Evolutionary conservation across 2,329 filamentous ascomycete species (phyloP).

Genomic region (Paecilomyces variotii): DNA sequence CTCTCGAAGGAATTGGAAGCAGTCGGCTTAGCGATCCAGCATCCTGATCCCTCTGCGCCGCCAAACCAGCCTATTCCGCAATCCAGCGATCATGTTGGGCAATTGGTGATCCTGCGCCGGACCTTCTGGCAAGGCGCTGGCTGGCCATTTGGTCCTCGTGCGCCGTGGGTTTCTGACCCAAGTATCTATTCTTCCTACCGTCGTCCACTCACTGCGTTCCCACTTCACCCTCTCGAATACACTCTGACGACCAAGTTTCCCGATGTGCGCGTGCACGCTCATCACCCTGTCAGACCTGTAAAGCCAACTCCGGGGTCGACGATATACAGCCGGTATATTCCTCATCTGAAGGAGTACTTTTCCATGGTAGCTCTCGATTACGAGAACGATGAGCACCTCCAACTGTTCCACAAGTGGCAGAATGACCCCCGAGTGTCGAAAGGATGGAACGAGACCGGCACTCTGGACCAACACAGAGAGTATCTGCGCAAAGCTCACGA

Average conservation of each 20-base stretch:
- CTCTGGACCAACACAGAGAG: constrained; percentile 63
- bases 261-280: constrained; percentile 47
- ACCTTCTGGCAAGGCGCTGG: constrained; percentile 65
- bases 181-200: constrained; percentile 19
- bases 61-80: constrained; percentile 29
- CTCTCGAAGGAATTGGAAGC: constrained; percentile 2
- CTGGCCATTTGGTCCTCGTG: constrained; percentile 57
- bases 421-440: constrained; percentile 74
- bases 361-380: constrained; percentile 69
- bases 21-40: constrained; percentile 35
- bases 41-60: constrained; percentile 30
- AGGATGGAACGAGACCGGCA: constrained; percentile 73
- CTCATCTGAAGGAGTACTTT: constrained; percentile 67
- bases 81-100: constrained; percentile 25
- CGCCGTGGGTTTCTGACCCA: constrained; percentile 51
- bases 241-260: constrained; percentile 43
- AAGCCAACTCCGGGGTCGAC: constrained; percentile 64
- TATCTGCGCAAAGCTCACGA: constrained; percentile 62
- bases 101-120: constrained; percentile 44
- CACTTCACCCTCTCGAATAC: constrained; percentile 23
- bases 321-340: constrained; percentile 72
- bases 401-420: constrained; percentile 71
- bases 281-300: constrained; percentile 62
- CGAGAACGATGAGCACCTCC: constrained; percentile 54
- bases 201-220: constrained; percentile 18